Evolutionary conservation across 176 grass and related monocot genomes (phyloP).

Genomic region (Chloris gayana): DNA sequence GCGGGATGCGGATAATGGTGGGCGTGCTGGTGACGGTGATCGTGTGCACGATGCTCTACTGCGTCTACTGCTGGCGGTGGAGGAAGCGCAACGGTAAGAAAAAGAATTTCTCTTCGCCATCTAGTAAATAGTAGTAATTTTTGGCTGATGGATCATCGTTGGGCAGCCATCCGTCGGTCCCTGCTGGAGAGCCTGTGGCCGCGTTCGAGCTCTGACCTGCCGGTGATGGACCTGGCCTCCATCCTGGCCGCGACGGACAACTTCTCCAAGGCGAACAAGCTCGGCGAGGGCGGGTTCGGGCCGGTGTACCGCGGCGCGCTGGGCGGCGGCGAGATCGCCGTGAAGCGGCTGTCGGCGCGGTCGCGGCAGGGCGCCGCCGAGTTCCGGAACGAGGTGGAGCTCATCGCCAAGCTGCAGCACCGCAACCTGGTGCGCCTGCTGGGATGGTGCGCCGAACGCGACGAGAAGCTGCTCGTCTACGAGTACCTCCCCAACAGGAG

Average conservation of each 20-base stretch:
- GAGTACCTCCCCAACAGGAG: conserved; percentile 90
- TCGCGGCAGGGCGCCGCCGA: conserved; percentile 74
- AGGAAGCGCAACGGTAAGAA: conserved; percentile 81
- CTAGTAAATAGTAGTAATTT: too few relatives aligned
- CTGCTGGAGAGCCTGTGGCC: conserved; percentile 61
- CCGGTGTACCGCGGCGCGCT: conserved; percentile 77
- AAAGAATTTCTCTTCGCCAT: background rate
- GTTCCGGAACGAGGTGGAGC: conserved; percentile 90
- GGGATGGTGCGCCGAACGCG: conserved; percentile 78
- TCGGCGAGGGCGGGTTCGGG: conserved; percentile 94
- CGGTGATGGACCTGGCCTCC: conserved; percentile 66
- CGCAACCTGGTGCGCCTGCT: conserved; percentile 83
- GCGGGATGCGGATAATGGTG: conserved; percentile 67
- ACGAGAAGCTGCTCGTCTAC: conserved; percentile 91
- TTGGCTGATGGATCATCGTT: background rate
- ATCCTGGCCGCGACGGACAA: conserved; percentile 76
- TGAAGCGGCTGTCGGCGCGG: conserved; percentile 79
- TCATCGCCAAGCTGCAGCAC: conserved; percentile 95
- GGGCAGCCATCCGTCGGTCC: conserved; percentile 67
- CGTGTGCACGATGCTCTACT: conserved; percentile 69
- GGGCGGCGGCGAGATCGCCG: conserved; percentile 69
- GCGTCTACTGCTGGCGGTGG: conserved; percentile 96
- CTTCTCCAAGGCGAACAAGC: conserved; percentile 84
- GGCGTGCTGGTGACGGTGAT: conserved; percentile 71
- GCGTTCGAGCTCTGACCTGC: conserved; percentile 71